Evolutionary conservation across 2,329 filamentous ascomycete species (phyloP).

Genomic region (Metarhizium rileyi): DNA sequence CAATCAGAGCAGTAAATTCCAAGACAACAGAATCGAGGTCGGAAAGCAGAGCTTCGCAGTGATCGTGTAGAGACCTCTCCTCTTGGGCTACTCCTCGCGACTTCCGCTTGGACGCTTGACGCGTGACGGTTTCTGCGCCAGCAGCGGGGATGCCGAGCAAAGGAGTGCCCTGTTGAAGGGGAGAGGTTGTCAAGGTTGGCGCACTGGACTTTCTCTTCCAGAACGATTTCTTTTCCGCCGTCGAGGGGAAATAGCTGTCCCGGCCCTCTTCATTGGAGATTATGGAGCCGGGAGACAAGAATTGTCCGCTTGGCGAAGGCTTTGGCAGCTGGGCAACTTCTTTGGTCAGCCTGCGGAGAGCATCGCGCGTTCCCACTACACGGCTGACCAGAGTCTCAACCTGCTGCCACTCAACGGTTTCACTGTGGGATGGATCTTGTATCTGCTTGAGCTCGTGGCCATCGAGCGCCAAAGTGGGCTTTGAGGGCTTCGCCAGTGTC

Average conservation of each 20-base stretch:
- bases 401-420: slow-evolving; percentile 78
- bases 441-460: slow-evolving; percentile 17
- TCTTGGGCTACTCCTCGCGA: slow-evolving; percentile 33
- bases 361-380: slow-evolving; percentile 80
- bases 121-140: slow-evolving; percentile 19
- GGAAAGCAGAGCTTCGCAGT: slow-evolving; percentile 71
- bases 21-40: slow-evolving; percentile 77
- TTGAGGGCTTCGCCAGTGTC: slow-evolving; percentile 16
- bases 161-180: slow-evolving; percentile 29
- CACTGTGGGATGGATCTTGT: slow-evolving; percentile 34
- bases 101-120: slow-evolving; percentile 23
- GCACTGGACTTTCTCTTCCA: slow-evolving; percentile 82
- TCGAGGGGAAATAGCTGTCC: slow-evolving; percentile 44
- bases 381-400: slow-evolving; percentile 79
- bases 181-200: slow-evolving; percentile 30
- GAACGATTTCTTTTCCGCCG: slow-evolving; percentile 60
- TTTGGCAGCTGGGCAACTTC: slow-evolving; percentile 56
- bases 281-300: slow-evolving; percentile 34
- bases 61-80: slow-evolving; percentile 64
- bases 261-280: slow-evolving; percentile 13
- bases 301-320: slow-evolving; percentile 16
- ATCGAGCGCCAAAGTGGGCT: slow-evolving; percentile 18
- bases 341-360: slow-evolving; percentile 74
- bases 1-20: slow-evolving; percentile 70
- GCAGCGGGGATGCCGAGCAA: slow-evolving; percentile 27